These are phyloP conservation scores for Calocybe gambosa DNA, from an alignment of 1,284 basidiomycete genomes.

Conservation along the genomic window DNA sequence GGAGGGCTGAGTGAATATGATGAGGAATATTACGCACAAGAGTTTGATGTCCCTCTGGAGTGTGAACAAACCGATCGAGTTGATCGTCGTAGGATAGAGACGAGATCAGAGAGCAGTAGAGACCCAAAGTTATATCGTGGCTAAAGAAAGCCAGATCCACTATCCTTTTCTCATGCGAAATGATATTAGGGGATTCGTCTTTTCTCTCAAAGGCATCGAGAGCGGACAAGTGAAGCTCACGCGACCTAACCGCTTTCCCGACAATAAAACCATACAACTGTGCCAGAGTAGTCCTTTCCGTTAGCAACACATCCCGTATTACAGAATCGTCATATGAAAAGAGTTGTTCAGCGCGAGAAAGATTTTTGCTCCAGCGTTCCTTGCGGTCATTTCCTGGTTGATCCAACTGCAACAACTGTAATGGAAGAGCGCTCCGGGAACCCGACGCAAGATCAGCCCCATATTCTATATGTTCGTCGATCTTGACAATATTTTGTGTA, in stretches of 20 bases:
- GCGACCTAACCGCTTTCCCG: conserved; percentile 56
- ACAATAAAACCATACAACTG: conserved; percentile 67
- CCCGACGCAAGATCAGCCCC: conserved; percentile 33
- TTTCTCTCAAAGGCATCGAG: conserved; percentile 41
- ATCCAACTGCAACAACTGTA: conserved; percentile 37
- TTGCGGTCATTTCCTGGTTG: conserved; percentile 33
- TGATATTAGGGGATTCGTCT: conserved; percentile 34
- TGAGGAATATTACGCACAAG: conserved; percentile 45
- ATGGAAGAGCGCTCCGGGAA: conserved; percentile 29
- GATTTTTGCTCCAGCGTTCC: conserved; percentile 39
- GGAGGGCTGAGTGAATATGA: conserved; percentile 41
- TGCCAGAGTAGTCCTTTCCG: conserved; percentile 57
- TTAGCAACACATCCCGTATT: conserved; percentile 54
- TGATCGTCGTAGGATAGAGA: conserved; percentile 46
- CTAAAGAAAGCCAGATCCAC: conserved; percentile 51
- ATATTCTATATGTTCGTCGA: conserved; percentile 51
- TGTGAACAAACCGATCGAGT: conserved; percentile 40
- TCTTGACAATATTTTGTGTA: conserved; percentile 29
- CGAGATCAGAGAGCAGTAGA: conserved; percentile 59
- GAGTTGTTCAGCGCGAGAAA: conserved; percentile 38
- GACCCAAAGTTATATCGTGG: conserved; percentile 50
- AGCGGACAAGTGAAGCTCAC: conserved; percentile 54
- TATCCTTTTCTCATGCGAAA: conserved; percentile 49
- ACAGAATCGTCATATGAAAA: conserved; percentile 45
- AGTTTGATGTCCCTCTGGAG: conserved; percentile 39